Evolutionary conservation across 148 eudicot genomes (phyloP), one percentile per base, ranked within the genome.

Genomic region (Persicaria tinctoria): DNA sequence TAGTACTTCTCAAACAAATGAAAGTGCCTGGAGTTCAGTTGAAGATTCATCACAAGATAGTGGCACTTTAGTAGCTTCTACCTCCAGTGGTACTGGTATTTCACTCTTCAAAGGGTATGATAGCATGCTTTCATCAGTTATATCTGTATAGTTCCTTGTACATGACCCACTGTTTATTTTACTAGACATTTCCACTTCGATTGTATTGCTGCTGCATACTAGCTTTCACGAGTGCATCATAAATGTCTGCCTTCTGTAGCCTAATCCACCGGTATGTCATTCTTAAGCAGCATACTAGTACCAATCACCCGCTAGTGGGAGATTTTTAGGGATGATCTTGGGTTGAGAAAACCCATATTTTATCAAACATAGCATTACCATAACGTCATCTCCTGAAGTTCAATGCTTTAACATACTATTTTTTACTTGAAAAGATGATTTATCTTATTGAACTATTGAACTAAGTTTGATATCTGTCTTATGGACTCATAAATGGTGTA

Each of bases 51-150:
- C 88, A 51, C 79, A 84, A 80, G 82, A 79, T 78, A 59, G 76
- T 70, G 75, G 62, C 64, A 57, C 72, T 49, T 72, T 78, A 54
- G 87, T 82, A 73, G 81, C 72, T 70, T 81, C 88, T 51, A 70
- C 83, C 73, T 81, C 80, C 74, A 79, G 85, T 69, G 75, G 71
- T 73, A 66, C 79, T 79, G 91, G 97, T 77, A 81, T 79, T 80
- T 84, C 93, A 69, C 83, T 90, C 75, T 90, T 93, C 77, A 91
- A 89, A 77, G 92, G 97, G 97, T 89, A 86, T 64, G 70, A 41
- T 64, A 44, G 14, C 47, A 6, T 66, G 18, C 70, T 66, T 41
- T 5, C 70, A 14, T 66, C 48, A 66, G 47, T 66, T 41, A 47
- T 66, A 27, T 41, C 7, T 66, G 8, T 66, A 66, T 66, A 47